Percentiles rank a stretch among this genome's conserved stretches.
These are phyloP conservation scores for Trifolium pratense DNA, from an alignment of 306 rosid genomes.

Conservation along the genomic window DNA sequence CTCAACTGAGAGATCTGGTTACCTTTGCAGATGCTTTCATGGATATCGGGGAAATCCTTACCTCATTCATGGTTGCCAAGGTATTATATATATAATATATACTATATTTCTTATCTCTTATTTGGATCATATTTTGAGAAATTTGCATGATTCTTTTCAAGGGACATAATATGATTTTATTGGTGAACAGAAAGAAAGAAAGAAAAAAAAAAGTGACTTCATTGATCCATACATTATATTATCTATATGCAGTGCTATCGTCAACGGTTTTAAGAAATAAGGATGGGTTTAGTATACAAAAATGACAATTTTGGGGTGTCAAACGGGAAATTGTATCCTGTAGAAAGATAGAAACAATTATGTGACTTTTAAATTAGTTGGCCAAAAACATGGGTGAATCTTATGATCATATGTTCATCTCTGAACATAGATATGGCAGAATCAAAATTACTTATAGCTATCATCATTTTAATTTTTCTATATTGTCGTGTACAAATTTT, in stretches of 20 bases:
- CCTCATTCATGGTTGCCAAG: conserved; percentile 3
- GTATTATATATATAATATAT: neutral
- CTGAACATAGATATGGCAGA: too few species aligned
- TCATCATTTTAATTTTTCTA: too few species aligned
- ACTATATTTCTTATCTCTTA: neutral
- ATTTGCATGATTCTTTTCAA: neutral
- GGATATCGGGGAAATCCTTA: conserved; percentile 5
- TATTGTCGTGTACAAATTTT: too few species aligned
- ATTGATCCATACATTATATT: neutral
- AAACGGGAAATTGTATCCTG: neutral
- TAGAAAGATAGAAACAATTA: neutral
- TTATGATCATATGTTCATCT: too few species aligned
- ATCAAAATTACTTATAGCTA: too few species aligned
- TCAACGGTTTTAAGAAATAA: too few species aligned
- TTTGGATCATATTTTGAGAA: too few species aligned
- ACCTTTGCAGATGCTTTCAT: neutral
- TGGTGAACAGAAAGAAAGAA: neutral
- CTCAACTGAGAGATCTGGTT: neutral
- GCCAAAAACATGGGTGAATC: too few species aligned
- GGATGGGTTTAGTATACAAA: too few species aligned
- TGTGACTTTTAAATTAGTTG: too few species aligned
- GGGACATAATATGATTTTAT: neutral
- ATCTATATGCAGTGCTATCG: neutral
- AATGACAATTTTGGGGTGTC: neutral
- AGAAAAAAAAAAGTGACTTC: neutral